Conservation (phyloP, 2,329 filamentous ascomycete species). For the Westerdykella aurantiaca region DNA sequence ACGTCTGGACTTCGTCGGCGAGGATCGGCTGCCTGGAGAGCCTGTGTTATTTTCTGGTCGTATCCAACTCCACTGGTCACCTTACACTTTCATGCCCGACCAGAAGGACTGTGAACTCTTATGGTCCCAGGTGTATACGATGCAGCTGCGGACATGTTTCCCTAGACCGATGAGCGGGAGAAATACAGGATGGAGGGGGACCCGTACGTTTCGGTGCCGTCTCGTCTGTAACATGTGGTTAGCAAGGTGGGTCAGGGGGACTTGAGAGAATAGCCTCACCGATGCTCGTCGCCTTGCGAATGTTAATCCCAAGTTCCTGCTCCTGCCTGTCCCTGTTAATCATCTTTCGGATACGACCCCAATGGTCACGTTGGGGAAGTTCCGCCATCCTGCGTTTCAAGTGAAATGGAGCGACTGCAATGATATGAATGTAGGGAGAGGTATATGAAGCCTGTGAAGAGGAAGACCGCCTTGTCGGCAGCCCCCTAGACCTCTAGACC, state of each 20-base stretch:
- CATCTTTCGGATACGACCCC: neutral
- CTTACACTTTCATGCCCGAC: conserved; percentile 96
- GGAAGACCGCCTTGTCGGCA: too few relatives aligned
- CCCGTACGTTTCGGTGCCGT: conserved; percentile 59
- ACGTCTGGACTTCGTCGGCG: conserved; percentile 96
- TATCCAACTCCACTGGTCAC: conserved; percentile 4
- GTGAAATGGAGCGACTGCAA: neutral
- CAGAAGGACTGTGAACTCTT: conserved; percentile 93
- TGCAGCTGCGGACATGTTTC: conserved; percentile 96
- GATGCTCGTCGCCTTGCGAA: conserved; percentile 62
- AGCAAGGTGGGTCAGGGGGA: conserved; percentile 11
- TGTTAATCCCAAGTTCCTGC: conserved; percentile 59
- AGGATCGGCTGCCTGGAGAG: conserved; percentile 79
- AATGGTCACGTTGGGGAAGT: neutral
- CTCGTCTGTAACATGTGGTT: conserved; percentile 45
- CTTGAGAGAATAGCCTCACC: conserved; percentile 34
- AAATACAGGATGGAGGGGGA: conserved; percentile 3
- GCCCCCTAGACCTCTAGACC: too few relatives aligned
- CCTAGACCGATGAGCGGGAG: conserved; percentile 41
- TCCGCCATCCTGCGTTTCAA: neutral
- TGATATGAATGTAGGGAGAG: neutral
- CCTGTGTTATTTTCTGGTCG: conserved; percentile 1
- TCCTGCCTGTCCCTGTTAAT: conserved; percentile 46
- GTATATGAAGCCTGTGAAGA: neutral
- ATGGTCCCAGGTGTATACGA: conserved; percentile 99